Evolutionary conservation across 1,139 yeast species (phyloP).

Genomic region (Arxiozyma heterogenica): DNA sequence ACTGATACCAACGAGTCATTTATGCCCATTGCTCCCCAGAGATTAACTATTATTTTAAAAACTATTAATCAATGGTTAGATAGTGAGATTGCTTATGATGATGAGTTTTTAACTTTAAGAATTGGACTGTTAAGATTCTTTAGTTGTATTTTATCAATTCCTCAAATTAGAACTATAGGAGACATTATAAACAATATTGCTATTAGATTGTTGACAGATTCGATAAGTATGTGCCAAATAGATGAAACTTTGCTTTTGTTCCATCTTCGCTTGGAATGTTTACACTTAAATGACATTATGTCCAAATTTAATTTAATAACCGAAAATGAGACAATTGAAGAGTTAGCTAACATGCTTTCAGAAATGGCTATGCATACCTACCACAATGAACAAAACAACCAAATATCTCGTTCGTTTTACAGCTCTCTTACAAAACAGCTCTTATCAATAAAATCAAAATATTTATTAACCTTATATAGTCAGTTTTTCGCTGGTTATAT

Average conservation of each 20-base stretch:
- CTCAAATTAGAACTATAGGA: constrained; percentile 10
- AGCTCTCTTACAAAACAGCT: constrained; percentile 9
- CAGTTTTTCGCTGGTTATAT: constrained; percentile 18
- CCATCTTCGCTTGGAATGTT: constrained; percentile 40
- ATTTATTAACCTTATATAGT: constrained; percentile 11
- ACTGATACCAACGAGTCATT: constrained; percentile 12
- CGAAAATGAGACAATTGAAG: constrained; percentile 16
- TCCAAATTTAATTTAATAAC: constrained; percentile 27
- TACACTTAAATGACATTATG: constrained; percentile 35
- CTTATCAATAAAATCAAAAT: neutral
- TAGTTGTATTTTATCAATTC: constrained; percentile 20
- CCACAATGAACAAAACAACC: constrained; percentile 15
- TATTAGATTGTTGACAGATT: constrained; percentile 40
- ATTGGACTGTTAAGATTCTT: constrained; percentile 45
- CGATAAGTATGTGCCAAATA: constrained; percentile 39
- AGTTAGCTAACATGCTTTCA: constrained; percentile 19
- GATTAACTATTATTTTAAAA: constrained; percentile 51
- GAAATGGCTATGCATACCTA: constrained; percentile 21
- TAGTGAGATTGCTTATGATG: constrained; percentile 52
- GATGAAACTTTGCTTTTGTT: constrained; percentile 32
- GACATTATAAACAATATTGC: constrained; percentile 10
- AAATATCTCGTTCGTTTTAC: constrained; percentile 22
- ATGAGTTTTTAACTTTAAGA: constrained; percentile 43
- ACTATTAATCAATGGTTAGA: constrained; percentile 51
- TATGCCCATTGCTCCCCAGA: constrained; percentile 45